Evolutionary conservation across 2,329 filamentous ascomycete species (phyloP), one percentile per base, ranked within the genome.

Genomic region (Hymenoscyphus scutula): DNA sequence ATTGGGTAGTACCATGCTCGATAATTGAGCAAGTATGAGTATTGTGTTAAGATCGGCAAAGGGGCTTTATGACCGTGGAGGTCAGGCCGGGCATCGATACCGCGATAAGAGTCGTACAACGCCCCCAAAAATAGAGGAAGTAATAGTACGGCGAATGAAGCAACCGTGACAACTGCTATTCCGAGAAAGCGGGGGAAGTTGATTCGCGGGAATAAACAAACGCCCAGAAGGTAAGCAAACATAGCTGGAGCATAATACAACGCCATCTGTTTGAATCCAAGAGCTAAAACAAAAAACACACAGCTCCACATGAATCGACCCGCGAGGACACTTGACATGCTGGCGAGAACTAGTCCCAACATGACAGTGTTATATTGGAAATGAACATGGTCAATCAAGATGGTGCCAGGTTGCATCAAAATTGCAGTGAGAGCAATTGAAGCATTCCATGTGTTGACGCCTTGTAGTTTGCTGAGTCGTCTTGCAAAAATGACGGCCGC

Each of bases 201-300:
- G 70, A 93, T 77, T 11, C 81, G 81, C 0, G 93, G 93, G 66
- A 88, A 89, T n/a, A 96, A 70, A 73, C 93, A 97, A 72, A 88
- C 87, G 8, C 94, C 95, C 0, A 98, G 80, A 1, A 99, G 86
- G 73, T 93, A 99, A 34, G 92, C 89, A 75, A 98, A 98, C 62
- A 98, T 88, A 23, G 89, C 88, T 15, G 96, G 93, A 2, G 96
- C 92, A 76, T 97, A 99, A 79, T 98, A 99, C 17, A 99, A 82
- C 0, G 94, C 94, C 96, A 99, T 99, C 76, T 99, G 95, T 80
- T 99, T 99, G 82, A 98, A 99, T 5, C 92, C 92, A n/a, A 99
- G 81, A 2, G 94, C 91, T 17, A 85, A 86, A 6, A 99, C 95
- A 70, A 99, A 99, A 79, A 97, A 97, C 63, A 97, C 85, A 65